phyloP scores from a whole-genome alignment of 2,329 filamentous ascomycete genomes.

The Paraphoma chrysanthemicola region DNA sequence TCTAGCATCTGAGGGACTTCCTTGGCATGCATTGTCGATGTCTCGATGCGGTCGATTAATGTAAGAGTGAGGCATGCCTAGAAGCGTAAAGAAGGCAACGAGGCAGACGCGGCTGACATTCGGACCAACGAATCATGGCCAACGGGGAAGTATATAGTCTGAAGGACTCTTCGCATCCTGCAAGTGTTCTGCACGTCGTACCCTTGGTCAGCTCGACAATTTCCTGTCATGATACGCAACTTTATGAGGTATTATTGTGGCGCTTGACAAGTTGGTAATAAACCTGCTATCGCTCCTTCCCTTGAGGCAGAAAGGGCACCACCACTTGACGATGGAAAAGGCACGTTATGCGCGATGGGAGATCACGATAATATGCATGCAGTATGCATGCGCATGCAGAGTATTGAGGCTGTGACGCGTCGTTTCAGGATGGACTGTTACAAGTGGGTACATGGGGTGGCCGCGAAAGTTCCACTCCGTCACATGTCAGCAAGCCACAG shows the following conservation, averaged over 20 bases:
- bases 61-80: constrained; percentile 11
- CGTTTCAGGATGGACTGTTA: background rate
- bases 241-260: background rate
- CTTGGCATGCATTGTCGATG: constrained; percentile 13
- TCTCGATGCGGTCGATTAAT: constrained; percentile 12
- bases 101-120: constrained; percentile 22
- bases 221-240: background rate
- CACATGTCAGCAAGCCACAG: constrained; percentile 6
- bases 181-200: background rate
- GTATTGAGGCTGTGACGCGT: background rate
- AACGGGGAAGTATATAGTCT: background rate
- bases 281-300: no score
- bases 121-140: background rate
- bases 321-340: background rate
- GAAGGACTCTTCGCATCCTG: background rate
- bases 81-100: constrained; percentile 22
- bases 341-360: background rate
- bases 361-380: background rate
- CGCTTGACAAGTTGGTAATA: background rate
- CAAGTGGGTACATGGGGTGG: background rate
- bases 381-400: background rate
- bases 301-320: no score
- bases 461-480: background rate
- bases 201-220: background rate
- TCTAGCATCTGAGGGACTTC: constrained; percentile 6